Percentiles rank a stretch among this genome's conserved stretches.
phyloP scores from a whole-genome alignment of 345 rosid genomes.

The Sapria himalayana region DNA sequence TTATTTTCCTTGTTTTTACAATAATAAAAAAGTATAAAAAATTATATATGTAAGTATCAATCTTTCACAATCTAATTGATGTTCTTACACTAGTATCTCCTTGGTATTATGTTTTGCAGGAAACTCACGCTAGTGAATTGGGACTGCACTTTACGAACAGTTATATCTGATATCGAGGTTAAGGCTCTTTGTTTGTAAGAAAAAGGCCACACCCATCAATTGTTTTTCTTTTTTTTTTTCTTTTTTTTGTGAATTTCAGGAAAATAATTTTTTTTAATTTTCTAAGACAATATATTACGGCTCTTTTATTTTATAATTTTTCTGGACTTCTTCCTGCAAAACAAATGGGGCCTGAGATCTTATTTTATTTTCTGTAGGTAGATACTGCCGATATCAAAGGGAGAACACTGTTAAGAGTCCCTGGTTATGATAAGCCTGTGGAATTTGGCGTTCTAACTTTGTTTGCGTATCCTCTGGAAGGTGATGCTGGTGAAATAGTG shows the following conservation, averaged over 20 bases:
- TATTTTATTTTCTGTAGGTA: slow-evolving; percentile 57
- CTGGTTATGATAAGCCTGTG: slow-evolving; percentile 67
- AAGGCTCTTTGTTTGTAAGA: too few relatives aligned
- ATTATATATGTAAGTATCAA: too few relatives aligned
- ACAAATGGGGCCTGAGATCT: too few relatives aligned
- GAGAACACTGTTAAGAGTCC: slow-evolving; percentile 36
- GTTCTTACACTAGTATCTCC: too few relatives aligned
- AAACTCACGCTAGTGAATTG: slow-evolving; percentile 72
- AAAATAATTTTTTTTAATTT: too few relatives aligned
- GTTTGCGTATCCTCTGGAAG: slow-evolving; percentile 80
- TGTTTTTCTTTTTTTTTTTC: too few relatives aligned
- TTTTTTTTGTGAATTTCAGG: too few relatives aligned
- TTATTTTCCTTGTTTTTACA: too few relatives aligned
- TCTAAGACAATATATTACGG: too few relatives aligned
- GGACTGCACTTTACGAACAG: slow-evolving; percentile 73
- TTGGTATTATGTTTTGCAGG: slow-evolving; percentile 37
- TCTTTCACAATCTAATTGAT: too few relatives aligned
- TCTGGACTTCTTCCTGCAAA: slow-evolving; percentile 4
- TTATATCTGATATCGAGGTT: slow-evolving; percentile 85
- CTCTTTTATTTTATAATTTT: slow-evolving; percentile 7
- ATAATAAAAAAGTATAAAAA: too few relatives aligned
- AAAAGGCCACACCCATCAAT: too few relatives aligned
- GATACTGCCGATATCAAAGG: slow-evolving; percentile 62
- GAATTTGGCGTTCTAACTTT: slow-evolving; percentile 86
- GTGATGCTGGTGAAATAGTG: slow-evolving; percentile 61